These are phyloP conservation scores for Wickerhamiella vanderwaltii DNA, from an alignment of 805 yeast species.

Conservation along the genomic window DNA sequence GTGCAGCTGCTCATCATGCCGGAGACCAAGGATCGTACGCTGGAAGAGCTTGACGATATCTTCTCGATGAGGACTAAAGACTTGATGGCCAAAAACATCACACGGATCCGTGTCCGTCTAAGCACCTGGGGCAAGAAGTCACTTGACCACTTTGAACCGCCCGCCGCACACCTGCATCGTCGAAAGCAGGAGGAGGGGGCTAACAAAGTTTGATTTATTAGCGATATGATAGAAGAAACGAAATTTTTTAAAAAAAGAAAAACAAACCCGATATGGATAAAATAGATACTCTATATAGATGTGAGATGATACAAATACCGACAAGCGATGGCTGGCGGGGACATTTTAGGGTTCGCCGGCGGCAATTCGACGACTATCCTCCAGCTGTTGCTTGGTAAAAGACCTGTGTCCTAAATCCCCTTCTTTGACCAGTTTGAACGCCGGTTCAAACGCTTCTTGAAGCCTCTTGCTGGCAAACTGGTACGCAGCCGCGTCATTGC, in stretches of 20 bases:
- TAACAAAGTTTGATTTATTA: background rate
- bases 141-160: slow-evolving; percentile 7
- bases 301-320: no score
- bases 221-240: background rate
- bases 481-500: background rate
- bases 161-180: background rate
- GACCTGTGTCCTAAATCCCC: no score
- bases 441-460: background rate
- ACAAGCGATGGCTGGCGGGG: no score
- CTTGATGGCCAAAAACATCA: slow-evolving; percentile 20
- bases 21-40: slow-evolving; percentile 58
- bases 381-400: no score
- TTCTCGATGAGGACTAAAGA: slow-evolving; percentile 38
- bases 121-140: slow-evolving; percentile 8
- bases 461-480: background rate
- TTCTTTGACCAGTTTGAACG: no score
- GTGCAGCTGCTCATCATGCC: slow-evolving; percentile 43
- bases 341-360: no score
- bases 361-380: no score
- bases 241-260: background rate
- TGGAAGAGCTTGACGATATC: slow-evolving; percentile 59
- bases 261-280: background rate
- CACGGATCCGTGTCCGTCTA: slow-evolving; percentile 7
- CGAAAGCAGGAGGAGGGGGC: background rate
- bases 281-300: background rate